These are phyloP conservation scores for Asterophora lycoperdoides DNA, from an alignment of 768 basidiomycete genomes.

Conservation along the genomic window DNA sequence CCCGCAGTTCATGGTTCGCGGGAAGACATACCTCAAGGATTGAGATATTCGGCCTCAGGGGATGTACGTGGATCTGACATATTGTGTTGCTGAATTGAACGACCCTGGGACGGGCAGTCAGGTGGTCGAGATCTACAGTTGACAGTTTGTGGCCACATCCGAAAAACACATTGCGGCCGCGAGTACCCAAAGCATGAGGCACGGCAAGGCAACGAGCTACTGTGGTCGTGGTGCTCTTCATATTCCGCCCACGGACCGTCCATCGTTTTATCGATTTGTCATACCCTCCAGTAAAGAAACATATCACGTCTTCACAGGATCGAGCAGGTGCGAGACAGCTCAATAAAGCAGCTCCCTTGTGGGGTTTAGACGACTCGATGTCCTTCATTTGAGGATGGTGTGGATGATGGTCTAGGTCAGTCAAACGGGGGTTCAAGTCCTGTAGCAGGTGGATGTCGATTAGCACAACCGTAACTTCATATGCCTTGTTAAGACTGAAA, in stretches of 20 bases:
- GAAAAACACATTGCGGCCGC: conserved; percentile 30
- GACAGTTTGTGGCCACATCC: conserved; percentile 32
- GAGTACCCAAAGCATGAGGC: conserved; percentile 37
- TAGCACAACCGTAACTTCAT: neutral
- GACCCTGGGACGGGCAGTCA: conserved; percentile 21
- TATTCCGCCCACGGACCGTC: conserved; percentile 28
- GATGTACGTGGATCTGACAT: conserved; percentile 44
- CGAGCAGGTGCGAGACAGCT: conserved; percentile 38
- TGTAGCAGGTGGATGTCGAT: conserved; percentile 7
- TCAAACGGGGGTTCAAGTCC: conserved; percentile 26
- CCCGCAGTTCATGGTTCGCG: neutral
- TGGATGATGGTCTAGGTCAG: conserved; percentile 27
- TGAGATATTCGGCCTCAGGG: conserved; percentile 37
- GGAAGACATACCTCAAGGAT: conserved; percentile 42
- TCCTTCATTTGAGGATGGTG: conserved; percentile 27
- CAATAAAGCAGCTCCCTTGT: conserved; percentile 20
- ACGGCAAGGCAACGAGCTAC: conserved; percentile 20
- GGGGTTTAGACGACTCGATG: neutral
- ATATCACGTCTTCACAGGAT: conserved; percentile 23
- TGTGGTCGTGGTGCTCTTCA: conserved; percentile 15
- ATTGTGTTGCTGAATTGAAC: conserved; percentile 35
- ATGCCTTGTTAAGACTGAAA: neutral
- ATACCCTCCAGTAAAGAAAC: conserved; percentile 46
- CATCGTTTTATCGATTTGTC: conserved; percentile 42
- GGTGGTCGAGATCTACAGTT: conserved; percentile 35